These are phyloP conservation scores for Brassica cretica DNA, from an alignment of 345 rosid genomes.

Conservation along the genomic window DNA sequence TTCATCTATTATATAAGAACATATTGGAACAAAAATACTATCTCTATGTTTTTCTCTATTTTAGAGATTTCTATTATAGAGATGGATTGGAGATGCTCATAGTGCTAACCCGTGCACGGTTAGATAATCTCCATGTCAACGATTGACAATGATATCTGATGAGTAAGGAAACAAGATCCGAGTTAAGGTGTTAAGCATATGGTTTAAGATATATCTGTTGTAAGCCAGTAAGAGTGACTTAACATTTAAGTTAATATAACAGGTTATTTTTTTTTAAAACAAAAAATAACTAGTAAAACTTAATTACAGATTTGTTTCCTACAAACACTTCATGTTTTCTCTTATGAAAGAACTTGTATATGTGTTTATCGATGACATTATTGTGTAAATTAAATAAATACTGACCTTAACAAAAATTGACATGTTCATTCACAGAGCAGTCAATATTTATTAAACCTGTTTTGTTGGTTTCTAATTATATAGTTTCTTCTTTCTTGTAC, in stretches of 20 bases:
- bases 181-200: not conserved
- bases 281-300: not conserved
- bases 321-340: not conserved
- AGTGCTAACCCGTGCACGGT: not conserved
- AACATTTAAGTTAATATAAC: not conserved
- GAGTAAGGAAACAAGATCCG: not conserved
- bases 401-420: not conserved
- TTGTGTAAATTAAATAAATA: not conserved
- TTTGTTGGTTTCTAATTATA: not conserved
- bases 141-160: not conserved
- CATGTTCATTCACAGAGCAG: not conserved
- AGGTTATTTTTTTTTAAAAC: not conserved
- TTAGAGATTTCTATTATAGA: too few species aligned
- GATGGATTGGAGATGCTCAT: too few species aligned
- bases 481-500: not conserved
- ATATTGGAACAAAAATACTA: too few species aligned
- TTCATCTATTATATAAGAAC: too few species aligned
- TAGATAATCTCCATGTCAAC: constrained; percentile 6
- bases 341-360: not conserved
- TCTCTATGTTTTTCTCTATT: too few species aligned
- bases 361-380: not conserved
- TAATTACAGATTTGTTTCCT: not conserved
- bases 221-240: not conserved
- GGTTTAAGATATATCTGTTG: not conserved
- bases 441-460: not conserved